phyloP scores from a whole-genome alignment of 2,329 filamentous ascomycete genomes.

The Paradendryphiella salina region DNA sequence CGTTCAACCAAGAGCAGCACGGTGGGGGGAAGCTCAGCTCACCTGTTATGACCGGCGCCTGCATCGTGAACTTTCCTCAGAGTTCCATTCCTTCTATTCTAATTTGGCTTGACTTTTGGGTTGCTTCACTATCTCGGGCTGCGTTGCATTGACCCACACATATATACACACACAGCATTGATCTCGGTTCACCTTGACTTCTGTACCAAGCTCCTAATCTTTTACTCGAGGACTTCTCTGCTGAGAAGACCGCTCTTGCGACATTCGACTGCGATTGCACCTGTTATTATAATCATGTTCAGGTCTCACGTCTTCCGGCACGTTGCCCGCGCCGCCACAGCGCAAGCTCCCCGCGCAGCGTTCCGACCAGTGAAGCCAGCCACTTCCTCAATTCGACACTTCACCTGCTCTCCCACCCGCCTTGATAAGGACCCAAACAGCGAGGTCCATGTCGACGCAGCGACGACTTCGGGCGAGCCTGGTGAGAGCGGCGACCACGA shows the following conservation, averaged over 20 bases:
- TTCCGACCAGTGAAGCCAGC: slow-evolving; percentile 25
- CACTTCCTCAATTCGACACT: slow-evolving; percentile 27
- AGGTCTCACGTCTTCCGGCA: slow-evolving; percentile 40
- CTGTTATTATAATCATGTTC: slow-evolving; percentile 36
- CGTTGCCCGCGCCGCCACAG: slow-evolving; percentile 30
- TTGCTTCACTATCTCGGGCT: slow-evolving; percentile 14
- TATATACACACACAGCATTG: slow-evolving; percentile 1
- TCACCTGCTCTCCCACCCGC: slow-evolving; percentile 35
- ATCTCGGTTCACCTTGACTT: not conserved
- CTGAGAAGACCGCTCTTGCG: not conserved
- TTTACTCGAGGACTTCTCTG: not conserved
- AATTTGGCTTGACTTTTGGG: slow-evolving; percentile 2
- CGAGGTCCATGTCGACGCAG: slow-evolving; percentile 38
- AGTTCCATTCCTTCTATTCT: slow-evolving; percentile 7
- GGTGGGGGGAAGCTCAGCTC: slow-evolving; percentile 22
- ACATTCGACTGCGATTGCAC: not conserved
- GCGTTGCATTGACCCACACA: slow-evolving; percentile 1
- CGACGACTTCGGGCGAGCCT: slow-evolving; percentile 44
- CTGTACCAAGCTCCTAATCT: slow-evolving; percentile 8
- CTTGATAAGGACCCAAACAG: slow-evolving; percentile 30
- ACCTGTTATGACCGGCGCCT: slow-evolving; percentile 16
- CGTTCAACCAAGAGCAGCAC: slow-evolving; percentile 17
- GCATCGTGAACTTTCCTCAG: slow-evolving; percentile 12
- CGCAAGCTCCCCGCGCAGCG: slow-evolving; percentile 35
- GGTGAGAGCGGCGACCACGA: slow-evolving; percentile 55